Percentiles rank a stretch among this genome's conserved stretches.
Evolutionary conservation across 257 asterid species (phyloP).

Genomic region (Haberlea rhodopensis): DNA sequence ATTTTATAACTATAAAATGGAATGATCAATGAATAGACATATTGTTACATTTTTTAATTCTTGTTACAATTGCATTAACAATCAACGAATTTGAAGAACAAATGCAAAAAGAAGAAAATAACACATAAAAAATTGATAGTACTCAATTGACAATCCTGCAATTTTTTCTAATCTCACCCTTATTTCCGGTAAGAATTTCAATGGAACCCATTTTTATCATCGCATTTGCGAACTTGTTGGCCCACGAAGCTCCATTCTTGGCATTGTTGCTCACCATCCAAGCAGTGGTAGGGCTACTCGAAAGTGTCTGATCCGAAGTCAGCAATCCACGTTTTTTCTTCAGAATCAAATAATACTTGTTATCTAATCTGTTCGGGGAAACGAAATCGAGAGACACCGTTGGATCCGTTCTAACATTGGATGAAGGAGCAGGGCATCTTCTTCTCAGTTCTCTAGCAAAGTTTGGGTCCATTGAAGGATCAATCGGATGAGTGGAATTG

Average conservation of each 20-base stretch:
- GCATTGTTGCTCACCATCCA: slow-evolving; percentile 26
- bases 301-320: slow-evolving; percentile 39
- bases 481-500: slow-evolving; percentile 24
- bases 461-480: slow-evolving; percentile 32
- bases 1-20: too few species aligned
- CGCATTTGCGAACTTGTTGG: slow-evolving; percentile 10
- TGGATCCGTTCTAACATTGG: not conserved
- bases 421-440: slow-evolving; percentile 9
- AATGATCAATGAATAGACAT: too few species aligned
- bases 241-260: slow-evolving; percentile 23
- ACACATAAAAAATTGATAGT: too few species aligned
- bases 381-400: slow-evolving; percentile 28
- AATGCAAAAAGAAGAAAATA: too few species aligned
- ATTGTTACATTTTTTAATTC: too few species aligned
- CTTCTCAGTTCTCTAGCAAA: slow-evolving; percentile 24
- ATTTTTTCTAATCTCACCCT: too few species aligned
- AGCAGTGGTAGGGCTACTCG: slow-evolving; percentile 28
- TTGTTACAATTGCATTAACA: too few species aligned
- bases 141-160: too few species aligned
- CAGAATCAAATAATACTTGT: slow-evolving; percentile 31
- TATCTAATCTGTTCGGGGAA: slow-evolving; percentile 42
- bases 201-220: too few species aligned
- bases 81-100: too few species aligned
- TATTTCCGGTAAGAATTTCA: too few species aligned
- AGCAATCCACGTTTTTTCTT: slow-evolving; percentile 27